These are phyloP conservation scores for Centaurea solstitialis DNA, from an alignment of 129 eudicot species.

Conservation along the genomic window DNA sequence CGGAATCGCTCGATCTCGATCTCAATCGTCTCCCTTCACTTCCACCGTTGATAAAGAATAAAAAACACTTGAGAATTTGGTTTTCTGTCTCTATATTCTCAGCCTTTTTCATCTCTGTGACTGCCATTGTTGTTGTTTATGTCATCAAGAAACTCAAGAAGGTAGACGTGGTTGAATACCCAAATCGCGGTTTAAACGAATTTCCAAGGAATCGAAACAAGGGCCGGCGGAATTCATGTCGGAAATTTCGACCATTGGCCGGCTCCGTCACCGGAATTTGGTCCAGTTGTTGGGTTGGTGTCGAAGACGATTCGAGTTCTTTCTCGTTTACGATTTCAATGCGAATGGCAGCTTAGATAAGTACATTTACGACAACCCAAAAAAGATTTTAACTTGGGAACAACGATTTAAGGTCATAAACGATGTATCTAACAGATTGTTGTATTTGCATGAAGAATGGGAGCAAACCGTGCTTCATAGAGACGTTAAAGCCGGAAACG, in stretches of 20 bases:
- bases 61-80: no score
- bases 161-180: no score
- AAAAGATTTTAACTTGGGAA: conserved; percentile 38
- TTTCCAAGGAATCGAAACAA: conserved; percentile 57
- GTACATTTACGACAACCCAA: conserved; percentile 22
- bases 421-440: conserved; percentile 48
- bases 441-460: conserved; percentile 64
- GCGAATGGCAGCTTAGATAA: conserved; percentile 63
- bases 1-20: no score
- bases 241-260: conserved; percentile 58
- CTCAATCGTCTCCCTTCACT: no score
- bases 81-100: no score
- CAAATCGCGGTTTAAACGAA: conserved; percentile 62
- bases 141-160: no score
- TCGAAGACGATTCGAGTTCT: conserved; percentile 46
- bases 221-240: conserved; percentile 58
- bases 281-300: conserved; percentile 66
- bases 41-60: no score
- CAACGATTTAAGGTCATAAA: conserved; percentile 53
- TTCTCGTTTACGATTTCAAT: conserved; percentile 64
- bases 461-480: conserved; percentile 62
- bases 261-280: conserved; percentile 59
- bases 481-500: conserved; percentile 57
- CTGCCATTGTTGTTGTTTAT: no score
- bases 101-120: no score